Evolutionary conservation across 371 early-diverging fungal species (phyloP), one percentile per base, ranked within the genome.

Genomic region (Actinomucor elegans): DNA sequence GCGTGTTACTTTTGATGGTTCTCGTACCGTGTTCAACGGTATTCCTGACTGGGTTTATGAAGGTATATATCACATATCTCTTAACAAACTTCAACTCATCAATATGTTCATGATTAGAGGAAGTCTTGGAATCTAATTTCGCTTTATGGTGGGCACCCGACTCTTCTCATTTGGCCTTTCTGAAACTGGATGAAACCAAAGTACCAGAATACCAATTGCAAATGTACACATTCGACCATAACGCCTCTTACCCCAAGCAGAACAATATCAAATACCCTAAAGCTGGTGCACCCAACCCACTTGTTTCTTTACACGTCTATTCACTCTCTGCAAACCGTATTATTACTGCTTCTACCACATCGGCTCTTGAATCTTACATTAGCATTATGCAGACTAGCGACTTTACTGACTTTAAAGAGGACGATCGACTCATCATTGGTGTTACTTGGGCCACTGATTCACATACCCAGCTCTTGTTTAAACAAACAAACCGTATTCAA

Each of bases 21-120:
- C 87, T 18, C 67, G 73, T 12, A 77, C 73, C 23, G 83, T 94
- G n/a, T 89, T 94, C 61, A 96, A 97, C 60, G 98, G 97, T 12
- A 79, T 96, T 23, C 86, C 95, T 20, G 98, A 98, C 64, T 98
- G 98, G 98, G 95, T 96, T 3, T 97, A 97, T 50, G 98, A 96
- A 71, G 81, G 77, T 71, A 61, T 28, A 24, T 17, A 3, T 50
- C 12, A 47, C 20, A 7, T 11, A 12, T 9, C 28, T n/a, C 41
- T 14, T 4, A 43, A 27, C 26, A 26, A 14, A 43, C 11, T 31
- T 31, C 31, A 31, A 27, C n/a, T n/a, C 9, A 26, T 8, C 18
- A 29, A 3, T 17, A 33, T 3, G 7, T 11, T 31, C 10, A 20
- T 12, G 12, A 28, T 23, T 44, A 69, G 96, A 97, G 68, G 96